Base-by-base conservation (phyloP, 2,329 filamentous ascomycete genomes). In the Beauveria australis region DNA sequence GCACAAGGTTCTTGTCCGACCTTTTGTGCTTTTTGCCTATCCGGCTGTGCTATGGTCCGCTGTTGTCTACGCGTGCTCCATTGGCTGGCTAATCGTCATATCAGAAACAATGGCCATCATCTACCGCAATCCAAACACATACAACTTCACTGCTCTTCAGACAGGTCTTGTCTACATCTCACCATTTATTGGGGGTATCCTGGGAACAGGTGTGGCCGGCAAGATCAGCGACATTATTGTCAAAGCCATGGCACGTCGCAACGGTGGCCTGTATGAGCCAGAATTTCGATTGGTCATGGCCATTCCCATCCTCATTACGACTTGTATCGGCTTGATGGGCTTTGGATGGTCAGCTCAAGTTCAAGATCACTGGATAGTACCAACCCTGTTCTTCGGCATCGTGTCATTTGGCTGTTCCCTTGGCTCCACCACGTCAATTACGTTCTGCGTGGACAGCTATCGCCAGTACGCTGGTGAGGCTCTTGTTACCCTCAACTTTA, bases 61-160 rank as follows among this genome's bases (percentile, higher is more conserved):
- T 0, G 79, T 89, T 0, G 85, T 96, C 4, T 97, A 97, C 71
- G 79, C 92, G 0, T 87, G 94, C 67, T 94, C 92, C 0, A 84
- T 97, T 7, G 93, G 93, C 43, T 97, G 93, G 94, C 81, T 97
- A 30, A 97, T 97, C 65, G 92, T 97, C 48, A 83, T 97, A 1
- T 96, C 92, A 0, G 92, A 97, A 73, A 89, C 89, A 0, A 85
- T 97, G 3, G 83, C 91, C 0, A 80, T 88, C 62, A 89, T 97
- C 63, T 97, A 91, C 72, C 84, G 89, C 43, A 79, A 85, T 59
- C 77, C 79, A 0, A 77, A 81, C 0, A 80, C 79, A 0, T 97
- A 97, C 76, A 84, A 92, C 66, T 97, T 97, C 71, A 86, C 82
- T 26, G 82, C 91, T 0, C 76, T 97, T 0, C 87, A 91, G 63